Evolutionary conservation across 768 basidiomycete species (phyloP).

Genomic region (Gelatoporia subvermispora): DNA sequence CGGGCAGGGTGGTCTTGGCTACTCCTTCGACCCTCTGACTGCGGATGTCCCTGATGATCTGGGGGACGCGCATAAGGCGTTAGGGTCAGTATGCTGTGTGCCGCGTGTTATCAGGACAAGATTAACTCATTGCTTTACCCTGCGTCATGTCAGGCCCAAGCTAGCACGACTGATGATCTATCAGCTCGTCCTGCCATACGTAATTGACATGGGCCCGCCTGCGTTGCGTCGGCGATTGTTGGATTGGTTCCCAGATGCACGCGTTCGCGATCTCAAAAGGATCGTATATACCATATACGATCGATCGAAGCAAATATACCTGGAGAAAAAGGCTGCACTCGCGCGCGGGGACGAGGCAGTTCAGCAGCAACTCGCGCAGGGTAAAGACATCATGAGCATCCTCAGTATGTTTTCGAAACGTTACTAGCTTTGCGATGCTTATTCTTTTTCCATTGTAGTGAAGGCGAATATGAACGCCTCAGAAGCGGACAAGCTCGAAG

Average conservation of each 20-base stretch:
- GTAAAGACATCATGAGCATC: constrained; percentile 24
- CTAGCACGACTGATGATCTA: too few relatives aligned
- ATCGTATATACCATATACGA: constrained; percentile 12
- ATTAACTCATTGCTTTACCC: neutral
- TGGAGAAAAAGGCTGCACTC: constrained; percentile 12
- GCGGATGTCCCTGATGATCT: constrained; percentile 21
- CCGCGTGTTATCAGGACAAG: neutral
- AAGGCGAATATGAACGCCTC: constrained; percentile 10
- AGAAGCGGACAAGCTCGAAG: constrained; percentile 5
- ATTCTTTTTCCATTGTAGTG: neutral
- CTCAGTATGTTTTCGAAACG: constrained; percentile 16
- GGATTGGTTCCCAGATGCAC: neutral
- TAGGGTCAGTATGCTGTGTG: constrained; percentile 21
- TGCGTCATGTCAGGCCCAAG: too few relatives aligned
- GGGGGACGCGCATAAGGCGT: constrained; percentile 15
- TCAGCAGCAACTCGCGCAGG: constrained; percentile 14
- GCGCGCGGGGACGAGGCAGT: constrained; percentile 14
- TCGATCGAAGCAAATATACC: constrained; percentile 12
- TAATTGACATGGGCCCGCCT: too few relatives aligned
- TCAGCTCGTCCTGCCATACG: too few relatives aligned
- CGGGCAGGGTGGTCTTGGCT: constrained; percentile 42
- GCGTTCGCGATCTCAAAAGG: too few relatives aligned
- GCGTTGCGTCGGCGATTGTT: too few relatives aligned
- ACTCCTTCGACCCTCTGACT: constrained; percentile 32
- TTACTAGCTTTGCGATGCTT: constrained; percentile 16